Base-by-base conservation (phyloP, 345 rosid genomes). In the Salix brachista region DNA sequence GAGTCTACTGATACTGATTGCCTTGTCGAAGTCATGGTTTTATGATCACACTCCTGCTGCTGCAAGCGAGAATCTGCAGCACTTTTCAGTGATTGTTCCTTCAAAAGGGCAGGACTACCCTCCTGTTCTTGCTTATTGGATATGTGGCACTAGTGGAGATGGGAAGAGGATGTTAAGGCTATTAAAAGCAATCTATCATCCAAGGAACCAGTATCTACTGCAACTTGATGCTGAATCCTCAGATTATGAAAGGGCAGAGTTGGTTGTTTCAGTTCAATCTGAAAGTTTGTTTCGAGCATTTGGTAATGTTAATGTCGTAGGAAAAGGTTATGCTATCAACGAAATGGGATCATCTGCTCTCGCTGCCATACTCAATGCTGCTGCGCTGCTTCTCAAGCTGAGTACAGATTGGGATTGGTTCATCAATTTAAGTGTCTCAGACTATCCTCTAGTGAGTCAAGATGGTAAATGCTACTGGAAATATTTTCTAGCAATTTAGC, bases 261-360 rank as follows among this genome's bases (percentile, higher is more conserved):
- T 85, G 11, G 73, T 79, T 12, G 30, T 67, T 44, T 61, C 75
- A 4, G 30, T 83, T 18, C 64, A 79, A 44, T 85, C 86, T 16
- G 76, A 74, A 16, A 52, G 4, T 13, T 69, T 72, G 41, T 81
- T 83, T 41, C 62, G 23, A 34, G 42, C 67, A 52, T 83, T 81
- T 50, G 83, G 80, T 1, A 85, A 85, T 77, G 86, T 83, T 62
- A 74, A 85, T 65, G 86, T 85, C 68, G 80, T 85, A 10, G 88
- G 88, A 4, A 75, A 65, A 67, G 71, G 82, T 25, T 77, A 76
- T 61, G 80, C 77, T 37, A 42, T 79, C 61, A 78, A 80, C 71
- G 65, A 58, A 71, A 74, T 76, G 77, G 88, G 88, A 37, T 65
- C 83, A 1, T 83, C 88, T 26, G 80, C 78, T 25, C 77, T 85